A percentile compares a stretch with the other conserved stretches of the same genome.
phyloP scores from a whole-genome alignment of 2,329 filamentous ascomycete species.

The Paramyrothecium roridum region DNA sequence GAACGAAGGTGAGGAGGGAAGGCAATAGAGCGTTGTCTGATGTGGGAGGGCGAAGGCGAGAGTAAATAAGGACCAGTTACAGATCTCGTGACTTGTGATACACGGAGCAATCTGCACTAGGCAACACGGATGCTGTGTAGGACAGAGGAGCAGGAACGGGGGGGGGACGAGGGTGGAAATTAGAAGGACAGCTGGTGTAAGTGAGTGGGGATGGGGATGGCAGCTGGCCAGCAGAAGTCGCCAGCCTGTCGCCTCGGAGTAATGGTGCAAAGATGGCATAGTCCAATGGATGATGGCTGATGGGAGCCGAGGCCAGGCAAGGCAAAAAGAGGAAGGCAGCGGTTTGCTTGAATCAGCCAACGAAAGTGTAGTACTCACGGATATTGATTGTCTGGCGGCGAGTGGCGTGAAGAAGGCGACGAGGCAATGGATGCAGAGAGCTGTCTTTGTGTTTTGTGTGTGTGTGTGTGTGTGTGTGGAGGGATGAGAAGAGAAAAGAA shows the following conservation, averaged over 20 bases:
- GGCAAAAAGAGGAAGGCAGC: neutral
- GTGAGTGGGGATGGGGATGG: neutral
- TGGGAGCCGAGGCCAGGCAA: neutral
- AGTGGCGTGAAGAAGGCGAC: neutral
- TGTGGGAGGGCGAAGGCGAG: neutral
- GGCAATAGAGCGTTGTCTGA: too few relatives aligned
- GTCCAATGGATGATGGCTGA: neutral
- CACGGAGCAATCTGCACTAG: neutral
- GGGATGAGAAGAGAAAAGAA: neutral
- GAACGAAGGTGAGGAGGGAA: too few relatives aligned
- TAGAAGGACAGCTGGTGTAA: neutral
- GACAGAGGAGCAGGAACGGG: slow-evolving; percentile 1
- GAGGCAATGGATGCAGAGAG: neutral
- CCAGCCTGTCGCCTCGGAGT: neutral
- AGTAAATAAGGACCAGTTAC: slow-evolving; percentile 1
- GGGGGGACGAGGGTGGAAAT: neutral
- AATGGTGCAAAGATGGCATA: neutral
- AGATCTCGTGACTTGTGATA: neutral
- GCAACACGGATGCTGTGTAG: neutral
- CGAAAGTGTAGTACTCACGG: neutral
- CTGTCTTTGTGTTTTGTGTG: too few relatives aligned
- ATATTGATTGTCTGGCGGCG: neutral
- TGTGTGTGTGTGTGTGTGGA: neutral
- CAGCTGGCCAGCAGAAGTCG: too few relatives aligned
- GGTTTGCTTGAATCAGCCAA: neutral